Conservation (phyloP, 1,284 basidiomycete species). For the Schizophyllum commune region DNA sequence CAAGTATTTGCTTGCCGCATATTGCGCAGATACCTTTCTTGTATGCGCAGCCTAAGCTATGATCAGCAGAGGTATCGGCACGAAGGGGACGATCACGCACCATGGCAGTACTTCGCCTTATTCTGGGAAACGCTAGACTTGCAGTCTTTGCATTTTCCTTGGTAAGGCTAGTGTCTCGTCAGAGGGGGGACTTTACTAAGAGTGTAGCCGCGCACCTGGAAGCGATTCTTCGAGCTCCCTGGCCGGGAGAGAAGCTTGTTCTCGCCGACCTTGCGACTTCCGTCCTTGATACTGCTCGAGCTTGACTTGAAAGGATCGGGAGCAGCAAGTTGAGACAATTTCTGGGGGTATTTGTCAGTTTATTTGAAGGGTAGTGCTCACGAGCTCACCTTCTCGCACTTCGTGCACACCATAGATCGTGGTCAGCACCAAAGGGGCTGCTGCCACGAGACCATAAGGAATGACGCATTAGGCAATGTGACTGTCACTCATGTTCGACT, state of each 20-base stretch:
- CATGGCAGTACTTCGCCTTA: slow-evolving; percentile 79
- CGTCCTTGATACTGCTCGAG: slow-evolving; percentile 66
- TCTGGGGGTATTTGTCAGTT: slow-evolving; percentile 35
- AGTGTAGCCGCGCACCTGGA: slow-evolving; percentile 42
- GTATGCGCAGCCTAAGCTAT: slow-evolving; percentile 65
- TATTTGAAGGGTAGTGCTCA: slow-evolving; percentile 12
- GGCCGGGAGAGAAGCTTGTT: slow-evolving; percentile 70
- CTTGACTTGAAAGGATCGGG: slow-evolving; percentile 74
- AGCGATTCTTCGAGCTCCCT: slow-evolving; percentile 62
- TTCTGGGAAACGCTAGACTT: slow-evolving; percentile 77
- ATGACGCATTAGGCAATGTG: too few relatives aligned
- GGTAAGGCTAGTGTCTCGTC: slow-evolving; percentile 53
- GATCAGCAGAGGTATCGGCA: slow-evolving; percentile 8
- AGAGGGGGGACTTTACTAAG: slow-evolving; percentile 11
- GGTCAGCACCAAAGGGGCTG: not conserved
- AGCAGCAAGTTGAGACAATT: slow-evolving; percentile 75
- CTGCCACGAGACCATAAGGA: too few relatives aligned
- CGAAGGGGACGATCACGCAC: slow-evolving; percentile 29
- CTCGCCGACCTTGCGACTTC: slow-evolving; percentile 72
- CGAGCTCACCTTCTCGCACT: slow-evolving; percentile 58
- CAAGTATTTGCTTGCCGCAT: slow-evolving; percentile 76
- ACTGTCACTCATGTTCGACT: too few relatives aligned
- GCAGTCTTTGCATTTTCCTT: slow-evolving; percentile 77
- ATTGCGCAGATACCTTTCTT: slow-evolving; percentile 79
- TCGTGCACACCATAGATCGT: slow-evolving; percentile 60